Conservation (phyloP, 352 stramenopile species). For the Albugo laibachii region DNA sequence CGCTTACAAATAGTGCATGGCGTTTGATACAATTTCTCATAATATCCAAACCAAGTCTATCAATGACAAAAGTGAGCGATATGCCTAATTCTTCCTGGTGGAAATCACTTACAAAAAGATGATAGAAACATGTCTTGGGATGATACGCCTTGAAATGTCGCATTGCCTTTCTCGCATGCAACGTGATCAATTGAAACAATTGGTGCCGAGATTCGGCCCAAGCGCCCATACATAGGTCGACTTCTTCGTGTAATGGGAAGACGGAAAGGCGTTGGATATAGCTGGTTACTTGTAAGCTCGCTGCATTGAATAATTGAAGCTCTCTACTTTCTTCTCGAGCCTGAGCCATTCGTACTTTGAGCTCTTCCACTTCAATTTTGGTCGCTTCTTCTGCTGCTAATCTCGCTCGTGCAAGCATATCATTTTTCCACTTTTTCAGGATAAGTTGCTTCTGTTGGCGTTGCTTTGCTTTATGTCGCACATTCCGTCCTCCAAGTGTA, state of each 20-base stretch:
- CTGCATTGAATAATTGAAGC: conserved; percentile 50
- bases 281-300: conserved; percentile 62
- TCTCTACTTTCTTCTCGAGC: conserved; percentile 61
- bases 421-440: conserved; percentile 72
- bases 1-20: conserved; percentile 73
- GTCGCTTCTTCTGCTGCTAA: conserved; percentile 68
- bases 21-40: conserved; percentile 80
- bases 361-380: conserved; percentile 77
- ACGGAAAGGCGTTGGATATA: conserved; percentile 70
- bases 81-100: neutral
- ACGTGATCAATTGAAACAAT: conserved; percentile 53
- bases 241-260: conserved; percentile 50
- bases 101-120: conserved; percentile 24
- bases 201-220: conserved; percentile 70
- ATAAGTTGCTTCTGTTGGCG: conserved; percentile 71
- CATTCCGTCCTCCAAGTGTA: conserved; percentile 42
- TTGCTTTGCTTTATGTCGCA: conserved; percentile 41
- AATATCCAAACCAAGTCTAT: conserved; percentile 60
- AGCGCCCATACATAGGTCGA: conserved; percentile 34
- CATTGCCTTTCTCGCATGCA: conserved; percentile 57
- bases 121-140: conserved; percentile 71
- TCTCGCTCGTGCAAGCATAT: conserved; percentile 76
- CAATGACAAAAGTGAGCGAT: neutral
- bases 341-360: conserved; percentile 60
- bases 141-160: conserved; percentile 72